Percentiles rank a stretch among this genome's conserved stretches.
Conservation (phyloP, 2,329 filamentous ascomycete genomes). For the Verticillium klebahnii region DNA sequence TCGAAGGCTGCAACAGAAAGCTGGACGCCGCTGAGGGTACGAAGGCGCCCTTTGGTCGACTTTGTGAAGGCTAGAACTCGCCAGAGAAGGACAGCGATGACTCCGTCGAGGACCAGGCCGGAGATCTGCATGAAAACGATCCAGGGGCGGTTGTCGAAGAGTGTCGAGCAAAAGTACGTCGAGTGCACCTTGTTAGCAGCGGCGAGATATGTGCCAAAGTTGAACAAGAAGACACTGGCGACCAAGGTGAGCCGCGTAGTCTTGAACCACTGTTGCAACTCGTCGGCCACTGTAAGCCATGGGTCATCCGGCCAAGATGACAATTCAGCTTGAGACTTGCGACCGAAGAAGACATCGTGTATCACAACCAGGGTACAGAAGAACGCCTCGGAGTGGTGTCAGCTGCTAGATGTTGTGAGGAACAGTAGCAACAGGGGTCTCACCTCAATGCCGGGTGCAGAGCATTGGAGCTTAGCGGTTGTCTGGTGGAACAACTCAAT, state of each 20-base stretch:
- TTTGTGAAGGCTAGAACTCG: constrained; percentile 46
- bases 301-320: constrained; percentile 32
- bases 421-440: constrained; percentile 1
- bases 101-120: constrained; percentile 41
- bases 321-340: constrained; percentile 16
- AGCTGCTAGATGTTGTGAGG: not conserved
- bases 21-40: constrained; percentile 37
- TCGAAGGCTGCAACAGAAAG: constrained; percentile 20
- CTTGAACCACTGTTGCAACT: constrained; percentile 41
- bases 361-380: constrained; percentile 38
- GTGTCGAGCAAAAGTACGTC: constrained; percentile 45
- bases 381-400: constrained; percentile 32
- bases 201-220: constrained; percentile 36
- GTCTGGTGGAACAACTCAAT: constrained; percentile 43
- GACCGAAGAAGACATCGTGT: constrained; percentile 38
- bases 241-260: constrained; percentile 34
- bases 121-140: constrained; percentile 37
- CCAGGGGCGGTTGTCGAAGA: constrained; percentile 30
- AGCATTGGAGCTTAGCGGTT: constrained; percentile 44
- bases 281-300: constrained; percentile 43
- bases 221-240: constrained; percentile 31
- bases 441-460: constrained; percentile 44
- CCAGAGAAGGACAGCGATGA: constrained; percentile 44
- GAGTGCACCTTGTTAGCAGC: constrained; percentile 35
- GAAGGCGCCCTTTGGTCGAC: constrained; percentile 41